Conservation (phyloP, 1,284 basidiomycete genomes). For the Exobasidium cylindrosporum region DNA sequence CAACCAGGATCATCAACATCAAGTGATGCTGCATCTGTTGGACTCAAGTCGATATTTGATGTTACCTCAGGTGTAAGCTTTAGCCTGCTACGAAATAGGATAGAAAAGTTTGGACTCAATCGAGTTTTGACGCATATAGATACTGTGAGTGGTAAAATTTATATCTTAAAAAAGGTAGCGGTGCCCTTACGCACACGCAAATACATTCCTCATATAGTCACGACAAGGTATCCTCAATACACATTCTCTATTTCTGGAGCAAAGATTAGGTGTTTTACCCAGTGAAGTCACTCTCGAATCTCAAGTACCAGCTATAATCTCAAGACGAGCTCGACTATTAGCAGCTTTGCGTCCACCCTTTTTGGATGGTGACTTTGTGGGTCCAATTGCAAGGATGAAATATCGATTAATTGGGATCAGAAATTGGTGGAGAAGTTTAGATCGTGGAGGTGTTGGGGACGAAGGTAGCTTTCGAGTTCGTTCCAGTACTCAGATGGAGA, state of each 20-base stretch:
- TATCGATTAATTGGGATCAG: neutral
- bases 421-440: conserved; percentile 7
- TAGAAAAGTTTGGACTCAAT: conserved; percentile 53
- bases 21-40: neutral
- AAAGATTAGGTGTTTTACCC: conserved; percentile 13
- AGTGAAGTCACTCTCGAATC: conserved; percentile 4
- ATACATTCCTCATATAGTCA: too few relatives aligned
- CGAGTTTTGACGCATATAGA: conserved; percentile 51
- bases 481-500: neutral
- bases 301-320: neutral
- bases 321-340: conserved; percentile 34
- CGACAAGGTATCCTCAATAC: conserved; percentile 8
- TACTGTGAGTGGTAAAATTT: conserved; percentile 20
- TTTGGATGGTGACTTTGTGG: conserved; percentile 47
- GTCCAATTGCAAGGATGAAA: conserved; percentile 40
- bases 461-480: neutral
- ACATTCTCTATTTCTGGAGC: neutral
- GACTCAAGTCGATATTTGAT: conserved; percentile 17
- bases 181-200: too few relatives aligned
- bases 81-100: conserved; percentile 37
- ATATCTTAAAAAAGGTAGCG: too few relatives aligned
- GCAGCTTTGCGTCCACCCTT: conserved; percentile 51
- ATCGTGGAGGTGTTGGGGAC: conserved; percentile 13
- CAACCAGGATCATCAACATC: neutral
- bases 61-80: conserved; percentile 45